Evolutionary conservation across 768 basidiomycete species (phyloP).

Genomic region (Solioccasus polychromus): DNA sequence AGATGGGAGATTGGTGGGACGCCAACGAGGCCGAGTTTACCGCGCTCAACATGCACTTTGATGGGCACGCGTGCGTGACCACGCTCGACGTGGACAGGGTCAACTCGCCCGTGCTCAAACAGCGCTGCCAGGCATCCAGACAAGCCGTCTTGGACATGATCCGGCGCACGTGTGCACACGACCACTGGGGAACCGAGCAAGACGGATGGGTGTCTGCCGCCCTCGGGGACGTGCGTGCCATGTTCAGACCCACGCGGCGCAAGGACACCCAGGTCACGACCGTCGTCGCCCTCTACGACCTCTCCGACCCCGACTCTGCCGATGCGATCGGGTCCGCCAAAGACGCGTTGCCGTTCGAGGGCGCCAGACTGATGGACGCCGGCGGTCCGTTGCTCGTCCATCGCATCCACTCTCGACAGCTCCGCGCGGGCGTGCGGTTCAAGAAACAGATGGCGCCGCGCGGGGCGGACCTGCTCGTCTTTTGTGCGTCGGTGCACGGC

Average conservation of each 20-base stretch:
- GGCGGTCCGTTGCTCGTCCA: conserved; percentile 15
- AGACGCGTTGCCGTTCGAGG: conserved; percentile 17
- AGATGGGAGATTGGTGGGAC: conserved; percentile 34
- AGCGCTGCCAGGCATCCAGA: conserved; percentile 28
- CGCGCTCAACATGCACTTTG: conserved; percentile 31
- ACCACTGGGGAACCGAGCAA: conserved; percentile 23
- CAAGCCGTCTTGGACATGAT: conserved; percentile 21
- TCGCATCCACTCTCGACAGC: conserved; percentile 20
- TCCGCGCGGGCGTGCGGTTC: conserved; percentile 21
- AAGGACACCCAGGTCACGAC: conserved; percentile 11
- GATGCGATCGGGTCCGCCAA: conserved; percentile 10
- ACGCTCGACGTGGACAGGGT: conserved; percentile 31
- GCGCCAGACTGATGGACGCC: conserved; percentile 20
- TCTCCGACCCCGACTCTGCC: conserved; percentile 5
- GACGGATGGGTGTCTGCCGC: conserved; percentile 21
- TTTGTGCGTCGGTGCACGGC: conserved; percentile 15
- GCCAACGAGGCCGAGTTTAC: conserved; percentile 29
- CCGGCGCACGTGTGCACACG: conserved; percentile 12
- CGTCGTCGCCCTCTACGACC: conserved; percentile 23
- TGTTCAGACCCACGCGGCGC: conserved; percentile 12
- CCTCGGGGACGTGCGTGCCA: conserved; percentile 23
- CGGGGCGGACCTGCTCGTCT: conserved; percentile 25
- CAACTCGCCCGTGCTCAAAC: conserved; percentile 27
- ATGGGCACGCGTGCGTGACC: conserved; percentile 39
- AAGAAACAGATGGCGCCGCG: conserved; percentile 23